Evolutionary conservation across 2,329 filamentous ascomycete species (phyloP).

Genomic region (Phoma sp.): DNA sequence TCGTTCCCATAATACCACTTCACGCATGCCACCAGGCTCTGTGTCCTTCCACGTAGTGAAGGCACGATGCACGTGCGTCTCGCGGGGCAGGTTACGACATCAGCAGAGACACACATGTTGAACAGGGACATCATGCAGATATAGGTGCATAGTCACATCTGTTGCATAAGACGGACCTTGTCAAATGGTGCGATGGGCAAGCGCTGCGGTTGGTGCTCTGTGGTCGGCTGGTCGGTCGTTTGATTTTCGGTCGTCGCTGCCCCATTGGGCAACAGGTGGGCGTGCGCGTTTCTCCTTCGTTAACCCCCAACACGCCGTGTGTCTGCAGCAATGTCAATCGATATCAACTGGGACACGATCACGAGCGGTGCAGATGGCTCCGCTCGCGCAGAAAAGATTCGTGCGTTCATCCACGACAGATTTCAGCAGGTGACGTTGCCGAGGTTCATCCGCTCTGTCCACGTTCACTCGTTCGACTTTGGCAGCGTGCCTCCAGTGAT

Average conservation of each 20-base stretch:
- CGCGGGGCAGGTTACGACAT: slow-evolving; percentile 11
- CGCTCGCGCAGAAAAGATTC: slow-evolving; percentile 83
- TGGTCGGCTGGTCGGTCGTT: slow-evolving; percentile 26
- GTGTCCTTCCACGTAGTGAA: slow-evolving; percentile 2
- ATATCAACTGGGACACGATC: slow-evolving; percentile 94
- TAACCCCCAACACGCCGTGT: slow-evolving; percentile 32
- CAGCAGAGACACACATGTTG: slow-evolving; percentile 15
- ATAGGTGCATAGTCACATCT: slow-evolving; percentile 26
- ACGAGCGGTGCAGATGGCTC: slow-evolving; percentile 88
- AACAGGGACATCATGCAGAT: slow-evolving; percentile 26
- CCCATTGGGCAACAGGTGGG: slow-evolving; percentile 26
- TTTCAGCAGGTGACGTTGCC: slow-evolving; percentile 92
- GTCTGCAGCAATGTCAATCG: slow-evolving; percentile 79
- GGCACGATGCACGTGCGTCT: slow-evolving; percentile 8
- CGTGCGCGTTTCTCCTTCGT: slow-evolving; percentile 27
- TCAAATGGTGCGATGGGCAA: slow-evolving; percentile 23
- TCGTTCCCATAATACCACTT: slow-evolving; percentile 4
- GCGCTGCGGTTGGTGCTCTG: slow-evolving; percentile 19
- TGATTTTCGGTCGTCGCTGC: slow-evolving; percentile 28
- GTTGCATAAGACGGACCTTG: slow-evolving; percentile 20
- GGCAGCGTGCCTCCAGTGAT: slow-evolving; percentile 82
- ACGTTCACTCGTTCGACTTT: slow-evolving; percentile 93
- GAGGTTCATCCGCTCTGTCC: slow-evolving; percentile 95
- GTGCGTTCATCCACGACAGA: slow-evolving; percentile 91
- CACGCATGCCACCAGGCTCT: slow-evolving; percentile 2